Conservation (phyloP, 2,329 filamentous ascomycete species). For the Microdochium bolleyi region DNA sequence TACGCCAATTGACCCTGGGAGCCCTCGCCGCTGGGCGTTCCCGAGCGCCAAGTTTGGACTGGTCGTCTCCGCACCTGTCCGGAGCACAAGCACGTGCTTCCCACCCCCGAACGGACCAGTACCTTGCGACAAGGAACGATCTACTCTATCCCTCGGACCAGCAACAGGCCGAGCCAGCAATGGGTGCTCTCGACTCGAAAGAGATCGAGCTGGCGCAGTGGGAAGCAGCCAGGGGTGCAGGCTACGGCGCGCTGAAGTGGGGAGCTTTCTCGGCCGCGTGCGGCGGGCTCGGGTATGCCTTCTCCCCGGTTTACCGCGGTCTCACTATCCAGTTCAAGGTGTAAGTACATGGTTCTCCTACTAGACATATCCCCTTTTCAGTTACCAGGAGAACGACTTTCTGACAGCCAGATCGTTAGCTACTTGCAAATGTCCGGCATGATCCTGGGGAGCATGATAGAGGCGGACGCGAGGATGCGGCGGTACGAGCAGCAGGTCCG, state of each 20-base stretch:
- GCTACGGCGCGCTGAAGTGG: constrained; percentile 64
- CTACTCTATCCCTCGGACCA: too few relatives aligned
- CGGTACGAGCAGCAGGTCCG: constrained; percentile 59
- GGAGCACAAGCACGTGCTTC: too few relatives aligned
- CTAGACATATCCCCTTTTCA: background rate
- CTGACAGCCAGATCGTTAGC: too few relatives aligned
- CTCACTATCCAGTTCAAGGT: constrained; percentile 72
- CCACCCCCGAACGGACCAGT: too few relatives aligned
- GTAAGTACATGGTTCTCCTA: constrained; percentile 34
- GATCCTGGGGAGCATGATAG: constrained; percentile 70
- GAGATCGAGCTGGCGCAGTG: constrained; percentile 46
- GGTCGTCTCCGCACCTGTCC: too few relatives aligned
- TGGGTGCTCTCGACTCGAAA: background rate
- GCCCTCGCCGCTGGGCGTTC: too few relatives aligned
- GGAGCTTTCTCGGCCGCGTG: constrained; percentile 57
- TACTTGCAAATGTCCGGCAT: constrained; percentile 82
- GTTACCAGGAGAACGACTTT: background rate
- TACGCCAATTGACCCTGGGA: too few relatives aligned
- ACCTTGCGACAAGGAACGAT: too few relatives aligned
- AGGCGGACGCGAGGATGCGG: constrained; percentile 62
- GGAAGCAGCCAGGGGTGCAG: constrained; percentile 62
- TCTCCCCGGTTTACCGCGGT: constrained; percentile 65
- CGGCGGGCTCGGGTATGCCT: constrained; percentile 51
- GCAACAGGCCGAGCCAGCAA: background rate
- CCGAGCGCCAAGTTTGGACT: too few relatives aligned